These are phyloP conservation scores for Huiozyma naganishii DNA, from an alignment of 805 yeast genomes.

Conservation along the genomic window DNA sequence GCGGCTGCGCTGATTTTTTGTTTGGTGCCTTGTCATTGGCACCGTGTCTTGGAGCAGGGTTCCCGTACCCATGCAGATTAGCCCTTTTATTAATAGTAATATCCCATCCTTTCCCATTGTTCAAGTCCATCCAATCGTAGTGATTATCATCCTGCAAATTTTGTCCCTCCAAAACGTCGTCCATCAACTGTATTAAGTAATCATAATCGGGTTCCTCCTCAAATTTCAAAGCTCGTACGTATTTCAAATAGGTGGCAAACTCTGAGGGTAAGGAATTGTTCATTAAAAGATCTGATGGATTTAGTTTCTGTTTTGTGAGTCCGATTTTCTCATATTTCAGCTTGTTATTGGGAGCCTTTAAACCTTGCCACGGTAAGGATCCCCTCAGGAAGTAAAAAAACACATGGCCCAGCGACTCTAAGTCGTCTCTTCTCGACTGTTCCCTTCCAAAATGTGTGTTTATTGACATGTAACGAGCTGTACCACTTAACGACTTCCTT, in stretches of 20 bases:
- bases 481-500: constrained; percentile 69
- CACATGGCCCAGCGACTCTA: constrained; percentile 74
- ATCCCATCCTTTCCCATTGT: constrained; percentile 78
- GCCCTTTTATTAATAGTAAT: constrained; percentile 64
- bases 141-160: constrained; percentile 54
- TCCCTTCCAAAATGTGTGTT: constrained; percentile 82
- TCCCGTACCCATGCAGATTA: constrained; percentile 73
- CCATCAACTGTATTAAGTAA: constrained; percentile 50
- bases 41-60: constrained; percentile 41
- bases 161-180: constrained; percentile 44
- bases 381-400: constrained; percentile 72
- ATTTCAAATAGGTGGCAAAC: constrained; percentile 61
- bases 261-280: constrained; percentile 52
- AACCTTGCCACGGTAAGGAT: constrained; percentile 83
- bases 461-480: constrained; percentile 81
- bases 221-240: constrained; percentile 58
- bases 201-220: constrained; percentile 76
- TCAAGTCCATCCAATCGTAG: constrained; percentile 74
- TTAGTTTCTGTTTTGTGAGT: constrained; percentile 62
- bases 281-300: constrained; percentile 47
- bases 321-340: constrained; percentile 78
- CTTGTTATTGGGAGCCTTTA: constrained; percentile 78
- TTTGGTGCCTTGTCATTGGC: constrained; percentile 13
- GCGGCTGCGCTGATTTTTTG: constrained; percentile 7
- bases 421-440: constrained; percentile 73